Evolutionary conservation across 108 stramenopile genomes (phyloP).

Genomic region (Parmales sp.): DNA sequence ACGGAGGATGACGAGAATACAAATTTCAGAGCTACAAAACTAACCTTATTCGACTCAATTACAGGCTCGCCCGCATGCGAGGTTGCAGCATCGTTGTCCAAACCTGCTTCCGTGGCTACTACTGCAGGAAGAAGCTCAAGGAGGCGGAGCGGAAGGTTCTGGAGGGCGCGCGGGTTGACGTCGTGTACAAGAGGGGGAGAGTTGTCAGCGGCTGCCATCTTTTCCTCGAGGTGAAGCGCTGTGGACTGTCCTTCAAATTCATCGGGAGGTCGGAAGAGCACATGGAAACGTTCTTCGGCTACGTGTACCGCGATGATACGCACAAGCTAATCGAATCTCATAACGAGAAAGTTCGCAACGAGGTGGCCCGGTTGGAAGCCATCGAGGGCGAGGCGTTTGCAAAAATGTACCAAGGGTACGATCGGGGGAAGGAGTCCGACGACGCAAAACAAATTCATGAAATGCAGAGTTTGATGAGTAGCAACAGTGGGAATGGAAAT

Average conservation of each 20-base stretch:
- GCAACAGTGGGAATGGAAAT: too few relatives aligned
- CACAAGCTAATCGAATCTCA: background rate
- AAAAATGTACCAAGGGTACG: background rate
- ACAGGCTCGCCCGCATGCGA: background rate
- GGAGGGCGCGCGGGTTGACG: constrained; percentile 6
- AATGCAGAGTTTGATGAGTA: background rate
- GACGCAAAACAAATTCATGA: background rate
- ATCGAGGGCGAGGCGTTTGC: background rate
- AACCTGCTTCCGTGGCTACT: background rate
- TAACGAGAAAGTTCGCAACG: background rate
- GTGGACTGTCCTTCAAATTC: constrained; percentile 10
- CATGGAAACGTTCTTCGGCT: background rate
- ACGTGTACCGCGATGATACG: background rate
- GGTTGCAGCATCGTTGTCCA: background rate
- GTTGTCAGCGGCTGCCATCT: background rate
- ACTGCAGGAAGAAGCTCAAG: background rate
- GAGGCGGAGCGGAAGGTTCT: background rate
- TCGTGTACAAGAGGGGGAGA: background rate
- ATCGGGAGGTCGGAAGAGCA: background rate
- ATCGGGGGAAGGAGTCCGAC: background rate
- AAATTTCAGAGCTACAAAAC: background rate
- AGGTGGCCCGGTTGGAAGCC: background rate
- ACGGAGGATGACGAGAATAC: background rate
- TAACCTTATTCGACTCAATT: background rate
- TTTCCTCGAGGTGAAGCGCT: constrained; percentile 6